phyloP scores from a whole-genome alignment of 1,139 yeast genomes.

The Hyphopichia burtonii region DNA sequence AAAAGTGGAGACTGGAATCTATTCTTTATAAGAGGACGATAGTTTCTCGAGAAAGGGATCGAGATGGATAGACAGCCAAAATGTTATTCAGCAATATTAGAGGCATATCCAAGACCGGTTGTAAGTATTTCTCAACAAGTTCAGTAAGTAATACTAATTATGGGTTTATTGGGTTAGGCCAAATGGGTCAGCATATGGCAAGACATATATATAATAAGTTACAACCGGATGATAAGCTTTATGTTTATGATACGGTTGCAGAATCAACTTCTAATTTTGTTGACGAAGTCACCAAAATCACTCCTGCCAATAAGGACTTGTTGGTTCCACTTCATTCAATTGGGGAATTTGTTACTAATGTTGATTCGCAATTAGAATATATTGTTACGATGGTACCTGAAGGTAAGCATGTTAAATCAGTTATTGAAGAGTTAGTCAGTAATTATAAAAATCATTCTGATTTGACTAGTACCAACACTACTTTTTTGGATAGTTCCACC shows the following conservation, averaged over 20 bases:
- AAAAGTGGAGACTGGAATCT: too few species aligned
- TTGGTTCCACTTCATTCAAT: conserved; percentile 23
- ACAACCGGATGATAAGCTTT: conserved; percentile 38
- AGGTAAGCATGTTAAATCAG: conserved; percentile 51
- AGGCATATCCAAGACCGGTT: not conserved
- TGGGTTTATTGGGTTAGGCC: conserved; percentile 60
- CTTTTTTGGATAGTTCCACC: conserved; percentile 53
- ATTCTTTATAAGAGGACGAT: too few species aligned
- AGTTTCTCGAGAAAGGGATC: too few species aligned
- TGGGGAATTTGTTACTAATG: conserved; percentile 33
- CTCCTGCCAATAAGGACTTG: conserved; percentile 20
- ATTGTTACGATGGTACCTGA: conserved; percentile 61
- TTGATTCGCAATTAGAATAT: conserved; percentile 39
- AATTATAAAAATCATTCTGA: conserved; percentile 19
- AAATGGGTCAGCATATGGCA: conserved; percentile 65
- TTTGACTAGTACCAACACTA: conserved; percentile 13
- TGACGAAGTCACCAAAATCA: conserved; percentile 20
- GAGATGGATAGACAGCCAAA: too few species aligned
- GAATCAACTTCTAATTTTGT: conserved; percentile 29
- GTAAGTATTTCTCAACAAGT: not conserved
- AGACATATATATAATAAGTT: conserved; percentile 47
- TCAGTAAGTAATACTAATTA: conserved; percentile 21
- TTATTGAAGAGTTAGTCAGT: conserved; percentile 40
- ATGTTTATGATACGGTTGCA: conserved; percentile 44
- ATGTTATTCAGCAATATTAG: not conserved